Conservation (phyloP, 2,329 filamentous ascomycete species). For the Helotiales sp. region DNA sequence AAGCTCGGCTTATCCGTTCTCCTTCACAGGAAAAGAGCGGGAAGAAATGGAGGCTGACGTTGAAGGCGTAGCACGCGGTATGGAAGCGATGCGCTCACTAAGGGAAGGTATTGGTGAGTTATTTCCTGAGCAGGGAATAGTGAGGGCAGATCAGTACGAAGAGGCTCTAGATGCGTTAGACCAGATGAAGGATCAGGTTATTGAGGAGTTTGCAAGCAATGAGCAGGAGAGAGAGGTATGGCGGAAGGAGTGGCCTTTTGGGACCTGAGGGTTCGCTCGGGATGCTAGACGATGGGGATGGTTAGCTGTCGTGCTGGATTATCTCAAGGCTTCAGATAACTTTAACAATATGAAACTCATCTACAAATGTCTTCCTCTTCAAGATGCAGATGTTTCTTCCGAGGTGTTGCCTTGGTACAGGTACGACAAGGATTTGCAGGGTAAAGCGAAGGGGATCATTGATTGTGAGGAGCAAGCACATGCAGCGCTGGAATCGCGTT, state of each 20-base stretch:
- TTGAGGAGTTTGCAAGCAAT: constrained; percentile 25
- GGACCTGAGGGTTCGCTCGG: constrained; percentile 4
- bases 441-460: no score
- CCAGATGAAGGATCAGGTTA: constrained; percentile 28
- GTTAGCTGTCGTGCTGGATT: no score
- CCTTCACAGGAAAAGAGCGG: constrained; percentile 18
- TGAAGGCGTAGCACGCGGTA: constrained; percentile 15
- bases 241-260: constrained; percentile 28
- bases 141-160: constrained; percentile 23
- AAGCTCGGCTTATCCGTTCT: constrained; percentile 24
- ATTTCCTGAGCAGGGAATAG: constrained; percentile 26
- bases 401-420: no score
- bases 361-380: no score
- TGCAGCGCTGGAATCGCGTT: no score
- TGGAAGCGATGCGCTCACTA: constrained; percentile 21
- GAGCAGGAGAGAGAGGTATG: constrained; percentile 25
- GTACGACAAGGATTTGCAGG: no score
- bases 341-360: no score
- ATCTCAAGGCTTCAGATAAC: no score
- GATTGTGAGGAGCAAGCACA: no score
- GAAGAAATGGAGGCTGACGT: constrained; percentile 22
- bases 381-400: no score
- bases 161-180: constrained; percentile 26
- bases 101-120: constrained; percentile 21
- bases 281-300: no score